These are phyloP conservation scores for Globisporangium ultimum DNA, from an alignment of 352 stramenopile genomes.

Conservation along the genomic window DNA sequence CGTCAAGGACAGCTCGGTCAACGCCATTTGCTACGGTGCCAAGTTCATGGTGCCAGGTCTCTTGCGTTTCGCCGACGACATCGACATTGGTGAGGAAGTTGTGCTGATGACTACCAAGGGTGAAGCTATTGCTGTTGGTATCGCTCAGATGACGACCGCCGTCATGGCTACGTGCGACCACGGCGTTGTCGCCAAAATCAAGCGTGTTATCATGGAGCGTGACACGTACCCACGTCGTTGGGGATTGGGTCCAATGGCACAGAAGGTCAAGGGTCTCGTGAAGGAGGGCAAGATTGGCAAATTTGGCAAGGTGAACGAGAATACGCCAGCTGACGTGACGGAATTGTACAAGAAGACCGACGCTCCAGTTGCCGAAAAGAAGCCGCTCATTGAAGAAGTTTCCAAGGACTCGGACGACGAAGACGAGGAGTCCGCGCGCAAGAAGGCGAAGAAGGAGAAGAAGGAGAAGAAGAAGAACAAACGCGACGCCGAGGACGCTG, in stretches of 20 bases:
- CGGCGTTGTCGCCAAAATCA: slow-evolving; percentile 99
- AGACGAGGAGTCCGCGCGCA: slow-evolving; percentile 37
- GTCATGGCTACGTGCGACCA: slow-evolving; percentile 99
- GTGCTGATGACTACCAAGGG: slow-evolving; percentile 99
- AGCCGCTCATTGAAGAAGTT: slow-evolving; percentile 62
- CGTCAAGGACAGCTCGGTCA: slow-evolving; percentile 99
- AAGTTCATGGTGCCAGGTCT: slow-evolving; percentile 99
- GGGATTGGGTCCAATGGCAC: slow-evolving; percentile 98
- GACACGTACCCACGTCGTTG: slow-evolving; percentile 99
- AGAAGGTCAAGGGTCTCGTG: slow-evolving; percentile 99
- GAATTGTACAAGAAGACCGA: slow-evolving; percentile 68
- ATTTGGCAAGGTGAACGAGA: slow-evolving; percentile 88
- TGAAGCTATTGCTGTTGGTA: slow-evolving; percentile 98
- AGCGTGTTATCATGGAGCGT: slow-evolving; percentile 99
- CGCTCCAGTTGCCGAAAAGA: slow-evolving; percentile 24
- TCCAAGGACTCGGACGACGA: slow-evolving; percentile 32
- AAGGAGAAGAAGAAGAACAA: slow-evolving; percentile 78
- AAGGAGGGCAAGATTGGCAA: slow-evolving; percentile 91
- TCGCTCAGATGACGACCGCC: slow-evolving; percentile 99
- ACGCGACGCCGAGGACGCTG: slow-evolving; percentile 49
- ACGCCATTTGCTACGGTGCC: slow-evolving; percentile 99
- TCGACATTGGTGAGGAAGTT: slow-evolving; percentile 98
- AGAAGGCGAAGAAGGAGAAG: slow-evolving; percentile 75
- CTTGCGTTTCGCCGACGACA: slow-evolving; percentile 98
- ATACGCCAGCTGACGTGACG: slow-evolving; percentile 72